phyloP scores from a whole-genome alignment of 1,139 yeast genomes.

The Debaryomyces sp. region DNA sequence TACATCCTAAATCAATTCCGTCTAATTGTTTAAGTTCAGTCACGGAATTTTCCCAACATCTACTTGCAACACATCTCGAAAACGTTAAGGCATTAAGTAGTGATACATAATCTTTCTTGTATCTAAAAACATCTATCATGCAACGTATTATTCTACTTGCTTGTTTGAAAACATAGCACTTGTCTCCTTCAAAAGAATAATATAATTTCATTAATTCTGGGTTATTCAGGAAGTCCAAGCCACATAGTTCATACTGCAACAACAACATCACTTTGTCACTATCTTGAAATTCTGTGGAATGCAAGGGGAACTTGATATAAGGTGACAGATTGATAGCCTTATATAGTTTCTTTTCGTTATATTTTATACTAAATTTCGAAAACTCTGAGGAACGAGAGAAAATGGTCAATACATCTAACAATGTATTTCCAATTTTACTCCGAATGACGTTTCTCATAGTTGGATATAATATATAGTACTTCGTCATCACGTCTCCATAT shows the following conservation, averaged over 20 bases:
- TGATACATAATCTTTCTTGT: conserved; percentile 41
- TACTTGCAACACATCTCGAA: conserved; percentile 38
- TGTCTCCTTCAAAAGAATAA: conserved; percentile 44
- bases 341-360: conserved; percentile 45
- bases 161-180: conserved; percentile 38
- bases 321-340: conserved; percentile 42
- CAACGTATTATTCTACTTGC: conserved; percentile 43
- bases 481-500: conserved; percentile 49
- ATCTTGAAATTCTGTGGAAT: conserved; percentile 21
- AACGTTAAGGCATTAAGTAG: conserved; percentile 36
- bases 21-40: conserved; percentile 46
- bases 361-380: conserved; percentile 36
- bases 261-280: conserved; percentile 37
- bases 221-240: conserved; percentile 44
- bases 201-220: conserved; percentile 39
- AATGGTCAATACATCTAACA: conserved; percentile 26
- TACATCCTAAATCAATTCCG: conserved; percentile 42
- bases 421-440: conserved; percentile 9
- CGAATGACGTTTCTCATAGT: conserved; percentile 33
- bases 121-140: conserved; percentile 43
- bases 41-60: conserved; percentile 51
- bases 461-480: conserved; percentile 44
- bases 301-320: conserved; percentile 31
- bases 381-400: conserved; percentile 42
- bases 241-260: conserved; percentile 51